A percentile compares a stretch with the other conserved stretches of the same genome.
phyloP scores from a whole-genome alignment of 768 basidiomycete genomes.

The Hygrophoropsis aurantiaca region DNA sequence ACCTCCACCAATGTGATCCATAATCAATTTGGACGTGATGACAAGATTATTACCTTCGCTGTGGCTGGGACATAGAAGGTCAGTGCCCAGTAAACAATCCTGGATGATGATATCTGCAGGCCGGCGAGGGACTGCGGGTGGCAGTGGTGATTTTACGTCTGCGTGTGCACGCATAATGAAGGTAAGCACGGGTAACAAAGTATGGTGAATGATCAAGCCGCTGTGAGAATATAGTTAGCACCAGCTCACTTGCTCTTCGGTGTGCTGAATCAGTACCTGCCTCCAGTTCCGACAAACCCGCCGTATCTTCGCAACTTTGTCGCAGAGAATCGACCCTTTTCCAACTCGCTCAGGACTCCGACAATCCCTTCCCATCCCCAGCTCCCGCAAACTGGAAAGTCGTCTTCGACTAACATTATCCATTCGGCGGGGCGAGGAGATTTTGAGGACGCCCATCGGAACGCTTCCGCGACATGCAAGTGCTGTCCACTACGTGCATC shows the following conservation, averaged over 20 bases:
- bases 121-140: slow-evolving; percentile 25
- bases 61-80: slow-evolving; percentile 35
- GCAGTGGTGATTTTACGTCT: slow-evolving; percentile 23
- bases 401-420: slow-evolving; percentile 45
- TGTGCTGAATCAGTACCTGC: slow-evolving; percentile 27
- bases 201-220: slow-evolving; percentile 41
- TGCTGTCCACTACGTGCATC: slow-evolving; percentile 31
- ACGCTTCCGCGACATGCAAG: slow-evolving; percentile 41
- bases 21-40: slow-evolving; percentile 41
- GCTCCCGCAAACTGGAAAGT: slow-evolving; percentile 41
- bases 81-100: slow-evolving; percentile 40
- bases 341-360: slow-evolving; percentile 31
- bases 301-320: slow-evolving; percentile 25
- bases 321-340: slow-evolving; percentile 15
- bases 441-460: slow-evolving; percentile 32
- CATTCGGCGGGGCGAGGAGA: slow-evolving; percentile 31
- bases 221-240: slow-evolving; percentile 15
- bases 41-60: slow-evolving; percentile 28
- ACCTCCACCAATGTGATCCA: slow-evolving; percentile 43
- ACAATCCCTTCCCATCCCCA: slow-evolving; percentile 34
- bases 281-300: slow-evolving; percentile 42
- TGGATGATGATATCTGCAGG: slow-evolving; percentile 42
- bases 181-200: slow-evolving; percentile 33
- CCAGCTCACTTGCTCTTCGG: not conserved
- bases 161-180: slow-evolving; percentile 33